Percentiles rank a stretch among this genome's conserved stretches.
Conservation (phyloP, 331 rosid genomes). For the Cucumis variabilis region DNA sequence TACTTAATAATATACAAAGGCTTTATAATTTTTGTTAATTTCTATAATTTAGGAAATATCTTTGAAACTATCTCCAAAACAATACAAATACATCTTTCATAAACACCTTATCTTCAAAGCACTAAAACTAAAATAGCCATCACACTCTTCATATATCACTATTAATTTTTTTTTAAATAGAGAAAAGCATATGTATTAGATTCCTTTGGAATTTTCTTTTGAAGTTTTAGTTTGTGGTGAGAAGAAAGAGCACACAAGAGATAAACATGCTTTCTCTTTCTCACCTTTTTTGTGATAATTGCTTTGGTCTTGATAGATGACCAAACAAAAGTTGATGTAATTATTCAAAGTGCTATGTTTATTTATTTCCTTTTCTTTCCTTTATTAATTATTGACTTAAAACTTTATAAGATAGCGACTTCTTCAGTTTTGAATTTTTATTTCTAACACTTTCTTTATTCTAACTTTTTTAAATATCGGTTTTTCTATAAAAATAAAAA, state of each 20-base stretch:
- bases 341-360: neutral
- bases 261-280: slow-evolving; percentile 26
- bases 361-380: neutral
- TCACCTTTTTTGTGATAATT: slow-evolving; percentile 21
- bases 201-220: neutral
- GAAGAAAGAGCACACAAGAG: neutral
- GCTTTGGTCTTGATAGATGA: neutral
- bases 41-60: neutral
- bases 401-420: neutral
- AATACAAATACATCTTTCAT: neutral
- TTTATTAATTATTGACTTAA: neutral
- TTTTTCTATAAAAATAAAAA: no score
- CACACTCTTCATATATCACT: neutral
- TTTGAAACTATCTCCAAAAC: neutral
- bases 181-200: neutral
- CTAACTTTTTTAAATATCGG: neutral
- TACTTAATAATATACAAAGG: neutral
- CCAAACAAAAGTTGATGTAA: slow-evolving; percentile 16
- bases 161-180: neutral
- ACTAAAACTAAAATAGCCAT: slow-evolving; percentile 7
- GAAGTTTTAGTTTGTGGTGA: neutral
- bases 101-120: neutral
- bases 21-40: neutral
- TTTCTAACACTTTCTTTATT: neutral
- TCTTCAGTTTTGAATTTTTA: neutral